phyloP scores from a whole-genome alignment of 2,329 filamentous ascomycete species.

The Aspergillus fructus region DNA sequence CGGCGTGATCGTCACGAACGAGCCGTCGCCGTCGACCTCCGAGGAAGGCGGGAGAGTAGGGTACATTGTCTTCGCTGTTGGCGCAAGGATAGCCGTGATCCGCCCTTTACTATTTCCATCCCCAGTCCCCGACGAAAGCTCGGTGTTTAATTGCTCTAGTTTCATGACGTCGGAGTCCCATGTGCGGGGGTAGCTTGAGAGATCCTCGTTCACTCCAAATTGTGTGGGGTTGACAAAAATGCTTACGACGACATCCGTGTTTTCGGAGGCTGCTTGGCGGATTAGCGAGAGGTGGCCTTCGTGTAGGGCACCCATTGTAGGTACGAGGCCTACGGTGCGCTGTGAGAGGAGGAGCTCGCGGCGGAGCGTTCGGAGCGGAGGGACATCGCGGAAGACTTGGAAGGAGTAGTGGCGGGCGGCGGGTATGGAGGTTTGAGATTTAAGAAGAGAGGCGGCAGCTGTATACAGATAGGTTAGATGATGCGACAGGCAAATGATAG shows the following conservation, averaged over 20 bases:
- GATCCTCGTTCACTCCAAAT: slow-evolving; percentile 85
- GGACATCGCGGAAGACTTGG: slow-evolving; percentile 70
- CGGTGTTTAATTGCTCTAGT: slow-evolving; percentile 66
- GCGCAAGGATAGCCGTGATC: slow-evolving; percentile 82
- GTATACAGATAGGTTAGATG: slow-evolving; percentile 13
- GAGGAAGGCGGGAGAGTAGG: slow-evolving; percentile 73
- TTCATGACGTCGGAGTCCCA: slow-evolving; percentile 74
- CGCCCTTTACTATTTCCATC: slow-evolving; percentile 50
- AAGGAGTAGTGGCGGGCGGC: slow-evolving; percentile 25
- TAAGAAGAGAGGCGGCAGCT: slow-evolving; percentile 26
- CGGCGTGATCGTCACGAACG: slow-evolving; percentile 88
- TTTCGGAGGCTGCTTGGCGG: slow-evolving; percentile 77
- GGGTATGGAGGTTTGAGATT: slow-evolving; percentile 9
- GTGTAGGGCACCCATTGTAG: slow-evolving; percentile 98
- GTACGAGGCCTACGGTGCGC: slow-evolving; percentile 80
- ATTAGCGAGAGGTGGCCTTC: slow-evolving; percentile 84
- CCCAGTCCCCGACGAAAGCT: slow-evolving; percentile 58
- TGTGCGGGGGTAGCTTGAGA: slow-evolving; percentile 84
- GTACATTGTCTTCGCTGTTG: slow-evolving; percentile 81
- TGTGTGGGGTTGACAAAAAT: slow-evolving; percentile 97
- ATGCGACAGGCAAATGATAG: background rate
- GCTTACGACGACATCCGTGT: slow-evolving; percentile 82
- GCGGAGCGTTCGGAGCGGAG: slow-evolving; percentile 69
- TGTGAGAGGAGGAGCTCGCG: slow-evolving; percentile 64
- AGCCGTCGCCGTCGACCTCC: slow-evolving; percentile 73